Evolutionary conservation across 495 filamentous ascomycete genomes (phyloP), one percentile per base, ranked within the genome.

Genomic region (Penicillium taxi): DNA sequence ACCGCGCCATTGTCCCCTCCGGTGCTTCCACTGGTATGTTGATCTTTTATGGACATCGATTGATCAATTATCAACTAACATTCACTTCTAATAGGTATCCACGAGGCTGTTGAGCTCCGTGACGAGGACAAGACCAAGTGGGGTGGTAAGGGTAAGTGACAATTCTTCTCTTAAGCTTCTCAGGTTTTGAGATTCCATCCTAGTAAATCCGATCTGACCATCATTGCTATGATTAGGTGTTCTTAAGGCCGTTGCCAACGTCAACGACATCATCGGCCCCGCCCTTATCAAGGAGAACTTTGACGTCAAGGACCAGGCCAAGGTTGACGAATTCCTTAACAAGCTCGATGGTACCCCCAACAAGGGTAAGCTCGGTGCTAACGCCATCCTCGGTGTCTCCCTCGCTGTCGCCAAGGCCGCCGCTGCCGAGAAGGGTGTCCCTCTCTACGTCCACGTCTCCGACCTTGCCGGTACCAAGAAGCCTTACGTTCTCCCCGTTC

Each of bases 391-490:
- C 30, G 93, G 91, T 72, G 93, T 96, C 66, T 81, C 74, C 66
- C 72, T 99, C 69, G 93, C 90, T 40, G 74, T 96, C 59, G 90
- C 93, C 55, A 99, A 99, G 80, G 93, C 93, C 47, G 91, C 86
- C 50, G 91, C 91, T 55, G 91, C 91, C 58, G 88, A 96, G 82
- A 99, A 99, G 82, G 79, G 80, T 49, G 82, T 99, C 39, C 93
- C 93, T 47, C 84, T 99, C 46, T 99, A 96, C 62, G 86, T 84
- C 50, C 93, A 99, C 72, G 80, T 99, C 63, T 95, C 91, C 57
- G 93, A 96, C 66, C 84, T 99, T 50, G 88, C 93, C 41, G 91
- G 88, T 47, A 96, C 91, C 65, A 96, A 96, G 83, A 95, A 99
- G 82, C 93, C 93, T 56, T 99, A 94, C 58, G 93, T 99, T 42